Conservation (phyloP, 2,329 filamentous ascomycete species). For the Emmonsia crescens region DNA sequence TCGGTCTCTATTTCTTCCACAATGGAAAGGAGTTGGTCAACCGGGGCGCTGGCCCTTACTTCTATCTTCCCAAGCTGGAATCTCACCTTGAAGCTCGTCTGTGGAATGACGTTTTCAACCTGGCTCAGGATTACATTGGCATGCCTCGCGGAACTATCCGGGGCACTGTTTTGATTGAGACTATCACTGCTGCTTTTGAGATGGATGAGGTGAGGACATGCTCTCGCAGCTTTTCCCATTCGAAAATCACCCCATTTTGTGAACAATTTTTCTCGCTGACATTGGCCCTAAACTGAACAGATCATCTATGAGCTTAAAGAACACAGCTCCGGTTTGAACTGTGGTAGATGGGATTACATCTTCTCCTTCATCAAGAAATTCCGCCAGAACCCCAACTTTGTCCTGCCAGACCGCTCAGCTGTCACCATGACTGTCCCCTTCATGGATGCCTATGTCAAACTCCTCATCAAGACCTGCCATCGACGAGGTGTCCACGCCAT, state of each 20-base stretch:
- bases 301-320: conserved; percentile 99
- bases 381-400: conserved; percentile 85
- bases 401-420: conserved; percentile 78
- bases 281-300: conserved; percentile 23
- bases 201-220: conserved; percentile 68
- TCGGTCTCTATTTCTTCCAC: conserved; percentile 98
- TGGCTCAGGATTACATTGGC: conserved; percentile 84
- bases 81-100: conserved; percentile 92
- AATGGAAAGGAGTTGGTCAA: conserved; percentile 82
- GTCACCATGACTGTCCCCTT: conserved; percentile 98
- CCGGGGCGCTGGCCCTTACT: conserved; percentile 83
- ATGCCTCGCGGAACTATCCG: conserved; percentile 86
- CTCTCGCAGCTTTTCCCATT: neutral
- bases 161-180: conserved; percentile 93
- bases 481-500: conserved; percentile 95
- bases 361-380: conserved; percentile 99
- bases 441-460: conserved; percentile 94
- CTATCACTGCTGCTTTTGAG: conserved; percentile 93
- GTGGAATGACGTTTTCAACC: conserved; percentile 97
- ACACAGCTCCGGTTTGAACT: conserved; percentile 93
- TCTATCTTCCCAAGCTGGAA: conserved; percentile 97
- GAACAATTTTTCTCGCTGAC: neutral
- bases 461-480: conserved; percentile 97
- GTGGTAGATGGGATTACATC: conserved; percentile 98
- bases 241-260: neutral